Percentiles rank a stretch among this genome's conserved stretches.
These are phyloP conservation scores for Aschersonia sp. DNA, from an alignment of 2,329 filamentous ascomycete genomes.

Conservation along the genomic window DNA sequence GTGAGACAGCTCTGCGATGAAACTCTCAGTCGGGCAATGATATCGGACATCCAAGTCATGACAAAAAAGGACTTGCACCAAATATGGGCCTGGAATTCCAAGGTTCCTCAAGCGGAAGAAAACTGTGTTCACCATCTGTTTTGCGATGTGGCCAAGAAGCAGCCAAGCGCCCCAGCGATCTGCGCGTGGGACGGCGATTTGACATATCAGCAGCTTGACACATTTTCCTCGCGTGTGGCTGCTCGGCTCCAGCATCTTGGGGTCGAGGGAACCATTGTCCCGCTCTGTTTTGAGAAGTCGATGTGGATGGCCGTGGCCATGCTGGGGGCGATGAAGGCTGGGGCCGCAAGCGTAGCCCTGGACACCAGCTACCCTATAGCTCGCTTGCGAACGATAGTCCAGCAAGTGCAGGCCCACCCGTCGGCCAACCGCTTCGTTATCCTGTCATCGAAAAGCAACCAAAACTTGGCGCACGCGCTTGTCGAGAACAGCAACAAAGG, in stretches of 20 bases:
- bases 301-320: conserved; percentile 4
- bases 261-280: neutral
- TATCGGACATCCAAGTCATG: neutral
- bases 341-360: conserved; percentile 2
- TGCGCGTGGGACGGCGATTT: conserved; percentile 12
- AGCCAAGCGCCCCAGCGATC: neutral
- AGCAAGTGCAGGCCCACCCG: neutral
- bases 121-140: neutral
- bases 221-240: conserved; percentile 8
- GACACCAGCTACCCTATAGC: conserved; percentile 7
- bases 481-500: neutral
- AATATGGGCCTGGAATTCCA: neutral
- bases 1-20: neutral
- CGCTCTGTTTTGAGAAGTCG: conserved; percentile 6
- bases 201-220: conserved; percentile 11
- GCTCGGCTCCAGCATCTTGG: neutral
- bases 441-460: neutral
- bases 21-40: neutral
- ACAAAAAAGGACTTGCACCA: neutral
- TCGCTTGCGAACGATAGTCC: neutral
- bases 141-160: neutral
- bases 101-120: neutral
- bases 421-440: neutral
- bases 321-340: conserved; percentile 3
- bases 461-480: neutral